Percentiles rank a stretch among this genome's conserved stretches.
These are phyloP conservation scores for Xylogone sp. DNA, from an alignment of 2,329 filamentous ascomycete genomes.

Conservation along the genomic window DNA sequence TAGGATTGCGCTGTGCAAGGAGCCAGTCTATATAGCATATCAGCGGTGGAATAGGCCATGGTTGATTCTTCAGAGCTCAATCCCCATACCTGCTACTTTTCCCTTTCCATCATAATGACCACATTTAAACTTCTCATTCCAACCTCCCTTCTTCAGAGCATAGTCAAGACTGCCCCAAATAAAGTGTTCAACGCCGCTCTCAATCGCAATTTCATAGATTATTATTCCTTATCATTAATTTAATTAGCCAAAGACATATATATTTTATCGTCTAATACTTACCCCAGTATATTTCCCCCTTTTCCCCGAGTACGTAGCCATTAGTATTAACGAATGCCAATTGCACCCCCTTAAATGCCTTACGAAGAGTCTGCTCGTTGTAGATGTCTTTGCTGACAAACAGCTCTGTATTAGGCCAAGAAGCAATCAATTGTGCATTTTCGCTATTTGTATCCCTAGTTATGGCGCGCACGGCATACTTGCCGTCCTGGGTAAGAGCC, in stretches of 20 bases:
- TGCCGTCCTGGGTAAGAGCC: conserved; percentile 6
- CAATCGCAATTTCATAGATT: conserved; percentile 23
- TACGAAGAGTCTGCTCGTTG: conserved; percentile 30
- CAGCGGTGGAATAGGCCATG: too few species aligned
- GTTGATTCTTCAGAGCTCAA: too few species aligned
- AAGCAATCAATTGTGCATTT: too few species aligned
- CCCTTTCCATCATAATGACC: conserved; percentile 37
- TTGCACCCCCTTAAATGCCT: conserved; percentile 29
- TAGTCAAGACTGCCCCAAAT: conserved; percentile 35
- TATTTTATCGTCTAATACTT: too few species aligned
- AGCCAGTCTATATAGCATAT: too few species aligned
- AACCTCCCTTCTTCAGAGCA: conserved; percentile 30
- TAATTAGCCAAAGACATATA: too few species aligned
- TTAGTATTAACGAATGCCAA: conserved; percentile 37
- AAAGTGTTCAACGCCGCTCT: conserved; percentile 22
- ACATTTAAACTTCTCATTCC: conserved; percentile 28
- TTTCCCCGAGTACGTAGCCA: conserved; percentile 31
- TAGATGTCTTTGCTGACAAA: conserved; percentile 32
- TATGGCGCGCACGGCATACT: conserved; percentile 27
- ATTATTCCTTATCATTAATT: too few species aligned
- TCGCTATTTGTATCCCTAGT: too few species aligned
- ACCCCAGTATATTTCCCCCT: conserved; percentile 30
- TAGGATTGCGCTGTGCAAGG: conserved; percentile 13
- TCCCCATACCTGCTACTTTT: conserved; percentile 25
- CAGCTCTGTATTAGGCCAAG: conserved; percentile 22